Base-by-base conservation (phyloP, 2,329 filamentous ascomycete genomes). In the Trichoderma sp. region DNA sequence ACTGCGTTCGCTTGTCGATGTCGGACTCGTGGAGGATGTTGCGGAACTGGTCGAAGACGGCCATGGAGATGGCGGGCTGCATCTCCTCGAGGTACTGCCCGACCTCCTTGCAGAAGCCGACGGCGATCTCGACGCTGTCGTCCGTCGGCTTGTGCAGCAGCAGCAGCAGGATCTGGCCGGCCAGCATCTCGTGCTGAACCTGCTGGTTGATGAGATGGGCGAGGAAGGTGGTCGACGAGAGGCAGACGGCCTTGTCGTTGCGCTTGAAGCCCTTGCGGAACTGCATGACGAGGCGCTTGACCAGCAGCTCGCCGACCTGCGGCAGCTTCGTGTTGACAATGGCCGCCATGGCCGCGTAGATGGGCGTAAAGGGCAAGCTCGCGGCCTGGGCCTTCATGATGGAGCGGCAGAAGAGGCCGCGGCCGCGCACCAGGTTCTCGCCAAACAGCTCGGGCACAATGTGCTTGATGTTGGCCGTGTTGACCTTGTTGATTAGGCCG, bases 361-460 rank as follows among this genome's bases (percentile, higher is more conserved):
- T 96, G 10, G 94, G 91, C 0, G 95, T 98, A 73, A 98, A 99
- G 0, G 94, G 93, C 76, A 98, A 84, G 82, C 92, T 96, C 10
- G 94, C 93, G 15, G 94, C 93, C 80, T 99, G 95, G 0, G 95
- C 95, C 81, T 98, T 98, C 93, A 98, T 97, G 73, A 99, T 95
- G 71, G 92, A 94, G 69, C 95, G 87, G 79, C 94, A 97, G 77
- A 98, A 97, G 67, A 99, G 79, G 21, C 95, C 95, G 66, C 95
- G 86, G 7, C 95, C 95, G 65, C 95, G 89, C 47, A 99, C 84
- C 71, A 99, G 79, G 75, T 99, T 99, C 82, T 99, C 95, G 57
- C 88, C 87, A 78, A 99, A 99, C 52, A 99, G 83, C 79, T 99
- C 95, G 1, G 94, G 94, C 26, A 98, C 93, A 68, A 99, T 97